Evolutionary conservation across 1,139 yeast genomes (phyloP), one percentile per base, ranked within the genome.

Genomic region (Yamadazyma siamensis): DNA sequence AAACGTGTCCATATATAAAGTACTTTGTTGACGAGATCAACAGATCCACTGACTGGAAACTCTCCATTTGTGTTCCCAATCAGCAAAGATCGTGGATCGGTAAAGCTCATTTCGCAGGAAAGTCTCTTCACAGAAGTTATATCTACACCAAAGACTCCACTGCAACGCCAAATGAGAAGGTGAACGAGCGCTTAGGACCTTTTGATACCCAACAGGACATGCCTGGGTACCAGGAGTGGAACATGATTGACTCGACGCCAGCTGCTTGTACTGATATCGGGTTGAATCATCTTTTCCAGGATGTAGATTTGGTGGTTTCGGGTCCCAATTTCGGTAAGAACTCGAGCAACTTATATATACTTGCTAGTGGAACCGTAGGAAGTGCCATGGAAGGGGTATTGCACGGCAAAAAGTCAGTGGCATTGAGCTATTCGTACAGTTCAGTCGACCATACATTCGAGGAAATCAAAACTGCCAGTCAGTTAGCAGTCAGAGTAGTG

Each of bases 311-410:
- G 40, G 96, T 91, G 4, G 57, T 91, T 13, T 83, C 95, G 34
- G 98, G 98, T 0, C 98, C 98, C 6, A 91, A 91, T 54, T 91
- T 83, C 45, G 98, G 98, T 16, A 77, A 95, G 50, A 91, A 91
- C 56, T 80, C 96, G 2, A 77, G 91, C 22, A 87, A 94, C n/a
- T 74, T 91, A 27, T 91, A 88, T 54, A 84, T 88, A 35, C 73
- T 91, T 49, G 79, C 96, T 8, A 81, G 94, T 46, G 98, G 98
- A n/a, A 91, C 98, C 1, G 84, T 91, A 16, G 98, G 98, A 15
- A 97, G 96, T 1, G 94, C 96, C 1, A 77, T 89, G 88, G 98
- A 91, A 58, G 94, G 91, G 1, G 86, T 84, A 2, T 75, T 91
- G 26, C 80, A 86, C 38, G 89, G 88, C 1, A 73, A 73, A 22